A percentile compares a stretch with the other conserved stretches of the same genome.
These are phyloP conservation scores for Sordaria brevicollis DNA, from an alignment of 495 filamentous ascomycete species.

Conservation along the genomic window DNA sequence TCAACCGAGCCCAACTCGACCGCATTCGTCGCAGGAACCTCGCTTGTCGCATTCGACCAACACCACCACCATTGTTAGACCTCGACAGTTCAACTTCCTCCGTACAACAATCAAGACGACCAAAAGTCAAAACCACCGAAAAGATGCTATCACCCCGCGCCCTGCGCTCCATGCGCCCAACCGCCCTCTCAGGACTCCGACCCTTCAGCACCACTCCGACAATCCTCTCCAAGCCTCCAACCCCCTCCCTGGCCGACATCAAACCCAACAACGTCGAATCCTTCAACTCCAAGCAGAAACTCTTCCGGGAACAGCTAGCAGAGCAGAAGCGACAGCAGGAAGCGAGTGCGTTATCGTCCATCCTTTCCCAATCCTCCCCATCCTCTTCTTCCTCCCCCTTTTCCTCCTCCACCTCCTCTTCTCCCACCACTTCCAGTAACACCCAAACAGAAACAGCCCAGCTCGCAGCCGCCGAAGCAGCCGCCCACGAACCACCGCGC, in stretches of 20 bases:
- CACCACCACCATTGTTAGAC: neutral
- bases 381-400: slow-evolving; percentile 37
- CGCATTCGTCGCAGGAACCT: neutral
- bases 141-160: slow-evolving; percentile 18
- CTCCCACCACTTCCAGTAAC: slow-evolving; percentile 22
- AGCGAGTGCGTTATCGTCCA: slow-evolving; percentile 56
- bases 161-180: neutral
- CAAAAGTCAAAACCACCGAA: neutral
- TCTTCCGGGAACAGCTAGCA: slow-evolving; percentile 75
- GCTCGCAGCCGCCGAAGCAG: slow-evolving; percentile 20
- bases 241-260: slow-evolving; percentile 81
- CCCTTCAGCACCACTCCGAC: slow-evolving; percentile 49
- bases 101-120: neutral
- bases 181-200: slow-evolving; percentile 15
- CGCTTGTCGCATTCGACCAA: neutral
- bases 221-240: slow-evolving; percentile 19
- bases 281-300: slow-evolving; percentile 72
- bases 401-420: slow-evolving; percentile 46
- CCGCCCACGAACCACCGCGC: slow-evolving; percentile 30
- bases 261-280: slow-evolving; percentile 49
- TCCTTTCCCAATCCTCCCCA: slow-evolving; percentile 38
- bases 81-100: neutral
- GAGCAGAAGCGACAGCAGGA: slow-evolving; percentile 67
- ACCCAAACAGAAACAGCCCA: slow-evolving; percentile 39
- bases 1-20: neutral